phyloP scores from a whole-genome alignment of 768 basidiomycete genomes.

The Serpula lacrymans region DNA sequence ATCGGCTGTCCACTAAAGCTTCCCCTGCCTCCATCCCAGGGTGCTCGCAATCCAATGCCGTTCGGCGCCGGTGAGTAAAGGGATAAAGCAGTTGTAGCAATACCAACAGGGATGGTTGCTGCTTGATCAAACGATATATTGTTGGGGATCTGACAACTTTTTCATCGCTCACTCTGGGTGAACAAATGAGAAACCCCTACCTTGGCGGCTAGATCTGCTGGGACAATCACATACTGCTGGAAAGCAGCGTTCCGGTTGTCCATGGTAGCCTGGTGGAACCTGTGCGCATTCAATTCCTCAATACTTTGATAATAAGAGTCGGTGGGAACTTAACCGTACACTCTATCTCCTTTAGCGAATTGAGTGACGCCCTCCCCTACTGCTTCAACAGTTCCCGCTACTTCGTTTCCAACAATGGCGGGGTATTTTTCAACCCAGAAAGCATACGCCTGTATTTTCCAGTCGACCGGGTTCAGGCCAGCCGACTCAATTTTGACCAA shows the following conservation, averaged over 20 bases:
- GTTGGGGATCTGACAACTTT: constrained; percentile 22
- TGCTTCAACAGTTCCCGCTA: constrained; percentile 22
- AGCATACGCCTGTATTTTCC: constrained; percentile 37
- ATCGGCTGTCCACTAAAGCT: constrained; percentile 24
- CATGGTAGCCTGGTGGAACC: constrained; percentile 26
- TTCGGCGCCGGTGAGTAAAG: constrained; percentile 19
- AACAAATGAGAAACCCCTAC: constrained; percentile 9
- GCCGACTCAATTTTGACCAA: constrained; percentile 24
- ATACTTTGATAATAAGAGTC: neutral
- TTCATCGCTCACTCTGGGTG: neutral
- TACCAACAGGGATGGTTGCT: constrained; percentile 27
- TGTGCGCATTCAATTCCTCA: constrained; percentile 7
- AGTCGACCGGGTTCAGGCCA: constrained; percentile 35
- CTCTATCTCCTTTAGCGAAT: constrained; percentile 27
- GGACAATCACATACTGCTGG: constrained; percentile 34
- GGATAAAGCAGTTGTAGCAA: constrained; percentile 27
- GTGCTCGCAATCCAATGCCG: constrained; percentile 16
- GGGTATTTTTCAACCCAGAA: constrained; percentile 20
- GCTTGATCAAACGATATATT: constrained; percentile 29
- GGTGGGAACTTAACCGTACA: too few species aligned
- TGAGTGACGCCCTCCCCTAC: constrained; percentile 25
- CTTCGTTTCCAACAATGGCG: constrained; percentile 19
- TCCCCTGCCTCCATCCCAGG: constrained; percentile 20
- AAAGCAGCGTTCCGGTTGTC: constrained; percentile 22
- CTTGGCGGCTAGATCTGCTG: constrained; percentile 27